phyloP scores from a whole-genome alignment of 768 basidiomycete genomes.

The Rhodotorula diobovata region DNA sequence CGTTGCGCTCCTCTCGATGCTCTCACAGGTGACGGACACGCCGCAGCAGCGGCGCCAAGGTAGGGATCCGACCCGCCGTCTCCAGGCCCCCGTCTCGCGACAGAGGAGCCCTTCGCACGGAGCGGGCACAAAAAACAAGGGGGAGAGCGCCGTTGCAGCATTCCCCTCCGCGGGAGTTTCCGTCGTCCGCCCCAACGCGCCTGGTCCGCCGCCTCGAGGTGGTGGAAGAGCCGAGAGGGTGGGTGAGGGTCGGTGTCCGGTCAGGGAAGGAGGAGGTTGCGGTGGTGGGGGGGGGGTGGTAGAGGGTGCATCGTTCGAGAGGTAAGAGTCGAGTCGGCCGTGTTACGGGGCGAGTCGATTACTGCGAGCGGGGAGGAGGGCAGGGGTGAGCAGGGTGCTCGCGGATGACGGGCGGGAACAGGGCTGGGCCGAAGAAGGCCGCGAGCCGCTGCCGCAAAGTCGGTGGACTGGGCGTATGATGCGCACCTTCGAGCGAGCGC shows the following conservation, averaged over 20 bases:
- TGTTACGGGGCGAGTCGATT: slow-evolving; percentile 35
- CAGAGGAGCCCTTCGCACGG: not conserved
- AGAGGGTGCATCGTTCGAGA: not conserved
- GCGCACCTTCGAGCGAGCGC: slow-evolving; percentile 33
- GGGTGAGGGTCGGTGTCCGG: not conserved
- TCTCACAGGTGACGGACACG: too few relatives aligned
- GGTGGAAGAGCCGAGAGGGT: not conserved
- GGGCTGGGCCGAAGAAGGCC: too few relatives aligned
- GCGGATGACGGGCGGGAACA: not conserved
- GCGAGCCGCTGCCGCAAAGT: too few relatives aligned
- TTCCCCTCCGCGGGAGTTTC: not conserved
- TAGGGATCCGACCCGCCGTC: not conserved
- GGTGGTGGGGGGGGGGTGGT: not conserved
- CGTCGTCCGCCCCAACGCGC: too few relatives aligned
- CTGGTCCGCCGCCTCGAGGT: too few relatives aligned
- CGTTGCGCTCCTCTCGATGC: too few relatives aligned
- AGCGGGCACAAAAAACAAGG: too few relatives aligned
- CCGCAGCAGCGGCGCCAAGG: not conserved
- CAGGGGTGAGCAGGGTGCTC: not conserved
- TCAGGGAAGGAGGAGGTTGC: not conserved
- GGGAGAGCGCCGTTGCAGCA: not conserved
- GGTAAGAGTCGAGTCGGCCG: slow-evolving; percentile 1
- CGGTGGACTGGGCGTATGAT: too few relatives aligned
- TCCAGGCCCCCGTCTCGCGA: not conserved
- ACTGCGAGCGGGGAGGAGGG: slow-evolving; percentile 6